A percentile compares a stretch with the other conserved stretches of the same genome.
These are phyloP conservation scores for Curvularia spicifera DNA, from an alignment of 2,329 filamentous ascomycete genomes.

Conservation along the genomic window DNA sequence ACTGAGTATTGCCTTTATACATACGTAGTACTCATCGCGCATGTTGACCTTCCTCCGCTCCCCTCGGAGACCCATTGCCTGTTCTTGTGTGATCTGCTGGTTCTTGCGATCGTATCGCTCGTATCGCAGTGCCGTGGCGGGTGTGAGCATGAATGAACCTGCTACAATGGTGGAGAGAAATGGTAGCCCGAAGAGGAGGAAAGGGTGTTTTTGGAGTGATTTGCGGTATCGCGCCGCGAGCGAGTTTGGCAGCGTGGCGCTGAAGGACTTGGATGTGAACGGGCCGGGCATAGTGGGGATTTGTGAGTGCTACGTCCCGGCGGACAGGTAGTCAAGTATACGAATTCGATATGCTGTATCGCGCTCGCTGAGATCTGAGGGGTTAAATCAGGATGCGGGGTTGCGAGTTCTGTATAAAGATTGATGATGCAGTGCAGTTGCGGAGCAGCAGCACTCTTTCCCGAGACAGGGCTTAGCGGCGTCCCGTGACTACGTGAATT, in stretches of 20 bases:
- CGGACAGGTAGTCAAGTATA: neutral
- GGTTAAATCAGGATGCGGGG: neutral
- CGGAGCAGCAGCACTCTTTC: conserved; percentile 20
- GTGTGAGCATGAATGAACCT: conserved; percentile 92
- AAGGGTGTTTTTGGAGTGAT: conserved; percentile 78
- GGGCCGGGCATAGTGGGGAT: conserved; percentile 59
- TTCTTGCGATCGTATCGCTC: conserved; percentile 92
- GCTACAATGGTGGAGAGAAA: conserved; percentile 90
- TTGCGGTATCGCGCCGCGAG: conserved; percentile 79
- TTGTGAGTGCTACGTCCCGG: neutral
- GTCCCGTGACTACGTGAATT: conserved; percentile 34
- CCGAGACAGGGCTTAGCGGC: conserved; percentile 24
- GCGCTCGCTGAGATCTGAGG: neutral
- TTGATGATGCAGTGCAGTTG: conserved; percentile 14
- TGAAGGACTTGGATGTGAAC: conserved; percentile 66
- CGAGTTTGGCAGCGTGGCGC: conserved; percentile 62
- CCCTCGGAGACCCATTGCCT: conserved; percentile 82
- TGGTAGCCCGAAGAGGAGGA: conserved; percentile 90
- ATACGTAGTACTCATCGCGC: conserved; percentile 85
- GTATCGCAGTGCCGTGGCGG: conserved; percentile 90
- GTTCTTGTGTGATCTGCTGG: conserved; percentile 80
- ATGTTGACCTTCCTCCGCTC: conserved; percentile 74
- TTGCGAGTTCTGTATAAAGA: neutral
- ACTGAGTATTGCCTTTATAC: conserved; percentile 44
- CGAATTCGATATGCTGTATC: neutral